Base-by-base conservation (phyloP, 2,329 filamentous ascomycete species). In the Apiospora rasikravindrae region DNA sequence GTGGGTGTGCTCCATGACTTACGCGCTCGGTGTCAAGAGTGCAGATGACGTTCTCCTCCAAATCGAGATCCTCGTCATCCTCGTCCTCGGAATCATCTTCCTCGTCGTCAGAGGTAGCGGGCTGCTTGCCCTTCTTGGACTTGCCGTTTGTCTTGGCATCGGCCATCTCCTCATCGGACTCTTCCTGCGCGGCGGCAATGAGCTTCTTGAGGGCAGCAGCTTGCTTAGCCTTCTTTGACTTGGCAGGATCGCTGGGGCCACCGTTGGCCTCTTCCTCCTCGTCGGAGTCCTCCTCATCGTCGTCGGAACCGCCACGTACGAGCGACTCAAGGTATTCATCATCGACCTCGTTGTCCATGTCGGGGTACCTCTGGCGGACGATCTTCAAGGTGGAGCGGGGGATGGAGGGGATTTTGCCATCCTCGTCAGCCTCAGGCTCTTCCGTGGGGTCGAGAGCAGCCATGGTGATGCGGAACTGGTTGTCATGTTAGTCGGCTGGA, bases 401-500 rank as follows among this genome's bases (percentile, higher is more conserved):
- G 74, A 91, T 84, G 72, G 85, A 83, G 78, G 89, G 89, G 73
- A 89, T 83, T 79, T 91, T 90, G 78, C 87, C 88, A 70, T 89
- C 88, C 72, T 88, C 87, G 77, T 92, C 91, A 73, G 87, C 87
- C 82, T 94, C 89, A 47, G 91, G 88, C 77, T 90, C 88, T 78
- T 93, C 93, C 79, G 90, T 94, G 72, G 96, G 96, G 82, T 99
- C 96, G 82, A 99, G 92, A 76, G 96, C 96, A 79, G 97, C 96
- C 96, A 99, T 99, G 80, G 95, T 98, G 81, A 99, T 94, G 82
- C 94, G 94, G 86, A 98, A 97, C 95, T 98, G 22, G 69, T 49
- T 22, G 22, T 64, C 57, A 40, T 22, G 29, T 64, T 64, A 64
- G 57, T 19, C 29, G 29, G 33, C 29, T 40, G 7, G 22, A 13